Evolutionary conservation across 2,329 filamentous ascomycete genomes (phyloP).

Genomic region (Harringtonia lauricola): DNA sequence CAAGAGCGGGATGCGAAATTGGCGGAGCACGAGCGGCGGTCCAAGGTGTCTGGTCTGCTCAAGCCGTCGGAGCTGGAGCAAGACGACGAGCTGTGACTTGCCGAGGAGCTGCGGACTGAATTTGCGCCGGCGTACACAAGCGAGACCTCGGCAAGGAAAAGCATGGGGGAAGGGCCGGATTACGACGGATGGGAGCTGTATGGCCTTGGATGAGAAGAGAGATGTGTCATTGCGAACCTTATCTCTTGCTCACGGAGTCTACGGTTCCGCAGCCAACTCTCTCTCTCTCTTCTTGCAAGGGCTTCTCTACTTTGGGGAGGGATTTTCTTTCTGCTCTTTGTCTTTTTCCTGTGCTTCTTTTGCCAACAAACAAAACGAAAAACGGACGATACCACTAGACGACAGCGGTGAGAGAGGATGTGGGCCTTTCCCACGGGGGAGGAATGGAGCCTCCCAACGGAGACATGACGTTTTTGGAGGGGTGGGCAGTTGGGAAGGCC

Average conservation of each 20-base stretch:
- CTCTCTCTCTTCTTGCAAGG: no score
- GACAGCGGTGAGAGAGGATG: no score
- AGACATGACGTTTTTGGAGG: no score
- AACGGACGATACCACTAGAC: no score
- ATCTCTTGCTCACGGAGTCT: not conserved
- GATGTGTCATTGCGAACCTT: not conserved
- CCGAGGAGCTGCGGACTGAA: conserved; percentile 54
- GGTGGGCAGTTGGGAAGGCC: no score
- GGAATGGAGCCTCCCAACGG: no score
- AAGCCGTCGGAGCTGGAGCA: conserved; percentile 95
- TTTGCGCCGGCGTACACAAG: conserved; percentile 29
- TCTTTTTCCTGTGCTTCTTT: no score
- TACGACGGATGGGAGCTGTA: conserved; percentile 13
- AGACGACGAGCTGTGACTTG: conserved; percentile 82
- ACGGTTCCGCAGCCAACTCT: no score
- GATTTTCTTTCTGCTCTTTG: no score
- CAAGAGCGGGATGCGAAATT: conserved; percentile 76
- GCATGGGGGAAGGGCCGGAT: not conserved
- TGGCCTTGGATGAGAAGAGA: conserved; percentile 5
- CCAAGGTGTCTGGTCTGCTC: conserved; percentile 89
- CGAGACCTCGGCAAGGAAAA: not conserved
- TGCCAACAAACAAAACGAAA: no score
- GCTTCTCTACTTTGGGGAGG: no score
- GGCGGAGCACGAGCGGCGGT: conserved; percentile 80
- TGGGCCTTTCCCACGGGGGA: no score